phyloP scores from a whole-genome alignment of 306 rosid genomes.

The Fragaria vesca region DNA sequence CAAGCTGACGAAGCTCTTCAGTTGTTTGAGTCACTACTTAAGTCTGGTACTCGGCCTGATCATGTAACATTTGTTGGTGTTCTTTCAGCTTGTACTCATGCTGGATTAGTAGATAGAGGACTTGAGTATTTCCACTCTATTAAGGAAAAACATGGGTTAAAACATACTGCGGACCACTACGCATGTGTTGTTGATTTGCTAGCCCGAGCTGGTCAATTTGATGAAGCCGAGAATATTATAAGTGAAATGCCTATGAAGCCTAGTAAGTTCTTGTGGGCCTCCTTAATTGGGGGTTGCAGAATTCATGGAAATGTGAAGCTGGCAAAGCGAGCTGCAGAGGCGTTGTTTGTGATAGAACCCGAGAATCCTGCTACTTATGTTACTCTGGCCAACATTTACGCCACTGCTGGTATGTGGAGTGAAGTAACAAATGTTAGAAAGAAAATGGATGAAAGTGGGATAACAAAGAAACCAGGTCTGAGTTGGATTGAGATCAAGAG shows the following conservation, averaged over 20 bases:
- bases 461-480: slow-evolving; percentile 56
- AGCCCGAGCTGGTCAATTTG: slow-evolving; percentile 62
- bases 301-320: slow-evolving; percentile 60
- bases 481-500: slow-evolving; percentile 72
- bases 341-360: slow-evolving; percentile 64
- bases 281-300: slow-evolving; percentile 70
- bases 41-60: slow-evolving; percentile 60
- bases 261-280: slow-evolving; percentile 66
- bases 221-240: slow-evolving; percentile 55
- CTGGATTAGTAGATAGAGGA: slow-evolving; percentile 62
- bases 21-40: slow-evolving; percentile 53
- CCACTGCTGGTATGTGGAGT: slow-evolving; percentile 56
- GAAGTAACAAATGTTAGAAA: slow-evolving; percentile 53
- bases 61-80: slow-evolving; percentile 62
- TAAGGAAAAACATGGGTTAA: slow-evolving; percentile 54
- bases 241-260: slow-evolving; percentile 58
- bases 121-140: slow-evolving; percentile 55
- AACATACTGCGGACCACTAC: slow-evolving; percentile 60
- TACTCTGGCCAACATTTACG: slow-evolving; percentile 65
- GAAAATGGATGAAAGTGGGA: slow-evolving; percentile 46
- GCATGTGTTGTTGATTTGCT: slow-evolving; percentile 61
- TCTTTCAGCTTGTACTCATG: slow-evolving; percentile 69
- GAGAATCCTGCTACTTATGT: slow-evolving; percentile 66
- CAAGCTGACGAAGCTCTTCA: slow-evolving; percentile 50
- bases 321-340: slow-evolving; percentile 56